Evolutionary conservation across 306 rosid genomes (phyloP).

Genomic region (Canavalia ensiformis): DNA sequence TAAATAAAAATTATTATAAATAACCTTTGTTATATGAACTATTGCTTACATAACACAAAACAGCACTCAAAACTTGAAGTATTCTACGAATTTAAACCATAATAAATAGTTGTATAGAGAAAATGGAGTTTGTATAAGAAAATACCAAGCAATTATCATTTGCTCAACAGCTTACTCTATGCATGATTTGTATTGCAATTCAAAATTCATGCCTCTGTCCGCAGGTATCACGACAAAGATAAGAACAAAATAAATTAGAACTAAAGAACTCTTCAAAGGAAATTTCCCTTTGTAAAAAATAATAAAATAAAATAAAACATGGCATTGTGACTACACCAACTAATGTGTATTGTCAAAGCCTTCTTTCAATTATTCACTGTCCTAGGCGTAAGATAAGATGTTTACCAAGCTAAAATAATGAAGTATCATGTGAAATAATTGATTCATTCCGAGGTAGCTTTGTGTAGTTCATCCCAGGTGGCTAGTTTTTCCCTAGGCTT

Average conservation of each 20-base stretch:
- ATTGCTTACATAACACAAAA: not conserved
- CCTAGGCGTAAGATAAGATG: conserved; percentile 18
- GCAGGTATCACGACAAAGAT: not conserved
- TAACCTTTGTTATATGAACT: not conserved
- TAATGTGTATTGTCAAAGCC: conserved; percentile 24
- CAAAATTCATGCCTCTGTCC: not conserved
- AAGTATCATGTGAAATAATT: conserved; percentile 27
- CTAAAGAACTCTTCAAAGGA: conserved; percentile 21
- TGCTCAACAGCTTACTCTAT: conserved; percentile 32
- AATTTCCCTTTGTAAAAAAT: not conserved
- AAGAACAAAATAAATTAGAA: not conserved
- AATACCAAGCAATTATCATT: conserved; percentile 3
- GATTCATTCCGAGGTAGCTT: conserved; percentile 54
- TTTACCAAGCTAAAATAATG: conserved; percentile 43
- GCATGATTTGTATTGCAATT: conserved; percentile 27
- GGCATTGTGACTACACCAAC: conserved; percentile 4
- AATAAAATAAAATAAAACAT: not conserved
- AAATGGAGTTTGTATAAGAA: not conserved
- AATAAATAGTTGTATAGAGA: not conserved
- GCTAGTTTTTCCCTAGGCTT: conserved; percentile 83
- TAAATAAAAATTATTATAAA: not conserved
- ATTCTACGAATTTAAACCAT: not conserved
- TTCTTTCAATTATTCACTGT: conserved; percentile 24
- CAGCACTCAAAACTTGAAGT: not conserved
- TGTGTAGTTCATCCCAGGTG: conserved; percentile 71